These are phyloP conservation scores for Monilinia fructigena DNA, from an alignment of 2,329 filamentous ascomycete species.

Conservation along the genomic window DNA sequence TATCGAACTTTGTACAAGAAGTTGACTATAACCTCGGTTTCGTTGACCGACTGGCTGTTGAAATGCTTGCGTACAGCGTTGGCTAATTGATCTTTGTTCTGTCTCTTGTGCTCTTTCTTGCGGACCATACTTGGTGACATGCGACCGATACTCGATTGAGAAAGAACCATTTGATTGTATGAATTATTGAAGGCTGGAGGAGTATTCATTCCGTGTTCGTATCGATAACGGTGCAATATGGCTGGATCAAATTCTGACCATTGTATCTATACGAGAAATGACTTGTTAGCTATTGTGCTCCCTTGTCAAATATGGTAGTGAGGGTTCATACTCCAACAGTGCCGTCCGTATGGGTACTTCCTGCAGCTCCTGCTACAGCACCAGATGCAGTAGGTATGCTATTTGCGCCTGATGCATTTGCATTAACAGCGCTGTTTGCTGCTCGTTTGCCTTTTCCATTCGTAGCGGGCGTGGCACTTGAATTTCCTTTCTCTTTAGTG, in stretches of 20 bases:
- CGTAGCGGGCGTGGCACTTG: slow-evolving; percentile 27
- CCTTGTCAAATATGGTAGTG: not conserved
- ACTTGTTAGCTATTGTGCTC: slow-evolving; percentile 15
- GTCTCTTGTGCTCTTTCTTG: slow-evolving; percentile 60
- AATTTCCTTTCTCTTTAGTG: slow-evolving; percentile 40
- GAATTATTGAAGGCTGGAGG: slow-evolving; percentile 67
- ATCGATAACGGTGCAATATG: slow-evolving; percentile 72
- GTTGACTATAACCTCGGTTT: slow-evolving; percentile 77
- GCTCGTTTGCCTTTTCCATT: slow-evolving; percentile 39
- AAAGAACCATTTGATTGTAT: slow-evolving; percentile 61
- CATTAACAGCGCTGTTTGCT: slow-evolving; percentile 26
- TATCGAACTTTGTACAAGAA: slow-evolving; percentile 42
- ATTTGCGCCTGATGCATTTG: slow-evolving; percentile 38
- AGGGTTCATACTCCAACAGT: slow-evolving; percentile 35
- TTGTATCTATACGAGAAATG: slow-evolving; percentile 47
- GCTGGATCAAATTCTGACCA: slow-evolving; percentile 68
- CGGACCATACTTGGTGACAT: slow-evolving; percentile 76
- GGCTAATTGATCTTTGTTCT: slow-evolving; percentile 71
- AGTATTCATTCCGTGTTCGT: slow-evolving; percentile 68
- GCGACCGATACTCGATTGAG: slow-evolving; percentile 63
- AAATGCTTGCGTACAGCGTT: slow-evolving; percentile 77
- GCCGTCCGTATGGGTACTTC: slow-evolving; percentile 28
- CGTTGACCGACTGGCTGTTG: slow-evolving; percentile 73
- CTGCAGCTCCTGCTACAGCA: slow-evolving; percentile 25
- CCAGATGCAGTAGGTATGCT: slow-evolving; percentile 29